Evolutionary conservation across 768 basidiomycete species (phyloP).

Genomic region (Gyrodon lividus): DNA sequence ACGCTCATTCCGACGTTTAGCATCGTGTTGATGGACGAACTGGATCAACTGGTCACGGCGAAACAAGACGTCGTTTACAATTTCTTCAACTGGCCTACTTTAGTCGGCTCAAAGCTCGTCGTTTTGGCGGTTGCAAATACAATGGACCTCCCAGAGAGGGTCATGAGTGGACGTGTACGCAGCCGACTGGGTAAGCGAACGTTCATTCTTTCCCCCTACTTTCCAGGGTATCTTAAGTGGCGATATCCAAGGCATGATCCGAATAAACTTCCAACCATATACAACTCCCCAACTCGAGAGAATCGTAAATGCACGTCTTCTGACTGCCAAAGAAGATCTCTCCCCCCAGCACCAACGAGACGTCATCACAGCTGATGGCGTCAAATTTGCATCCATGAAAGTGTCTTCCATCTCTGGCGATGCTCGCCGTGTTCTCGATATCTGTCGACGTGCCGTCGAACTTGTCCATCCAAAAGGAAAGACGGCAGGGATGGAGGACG

Average conservation of each 20-base stretch:
- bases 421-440: constrained; percentile 88
- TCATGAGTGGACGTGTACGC: constrained; percentile 88
- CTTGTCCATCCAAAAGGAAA: constrained; percentile 52
- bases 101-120: constrained; percentile 82
- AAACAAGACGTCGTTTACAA: constrained; percentile 99
- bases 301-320: constrained; percentile 84
- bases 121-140: constrained; percentile 98
- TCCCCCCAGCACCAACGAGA: constrained; percentile 44
- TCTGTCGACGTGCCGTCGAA: constrained; percentile 90
- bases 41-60: constrained; percentile 92
- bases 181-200: constrained; percentile 76
- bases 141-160: constrained; percentile 95
- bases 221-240: neutral
- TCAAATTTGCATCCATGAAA: constrained; percentile 82
- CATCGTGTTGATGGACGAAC: constrained; percentile 96
- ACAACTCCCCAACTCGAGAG: constrained; percentile 71
- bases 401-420: constrained; percentile 87
- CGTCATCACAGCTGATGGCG: constrained; percentile 66
- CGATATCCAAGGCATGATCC: constrained; percentile 65
- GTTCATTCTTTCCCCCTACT: neutral
- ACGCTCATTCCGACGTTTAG: constrained; percentile 39
- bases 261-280: constrained; percentile 93
- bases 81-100: constrained; percentile 99
- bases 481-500: constrained; percentile 66
- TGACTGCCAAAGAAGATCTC: constrained; percentile 52